Conservation (phyloP, 2,329 filamentous ascomycete genomes). For the Tolypocladium ophioglossoides region DNA sequence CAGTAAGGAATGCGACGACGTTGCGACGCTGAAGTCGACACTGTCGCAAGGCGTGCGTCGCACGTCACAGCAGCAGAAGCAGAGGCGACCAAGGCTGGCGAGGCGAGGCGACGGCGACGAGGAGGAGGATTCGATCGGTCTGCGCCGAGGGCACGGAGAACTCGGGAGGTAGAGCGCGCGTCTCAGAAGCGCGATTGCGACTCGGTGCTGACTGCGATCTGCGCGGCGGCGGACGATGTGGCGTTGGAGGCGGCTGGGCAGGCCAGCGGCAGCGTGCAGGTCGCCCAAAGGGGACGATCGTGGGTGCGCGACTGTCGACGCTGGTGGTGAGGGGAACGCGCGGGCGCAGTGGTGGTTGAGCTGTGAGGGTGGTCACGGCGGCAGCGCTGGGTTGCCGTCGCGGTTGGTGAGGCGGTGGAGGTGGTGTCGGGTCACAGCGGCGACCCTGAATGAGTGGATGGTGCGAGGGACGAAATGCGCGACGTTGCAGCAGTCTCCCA, state of each 20-base stretch:
- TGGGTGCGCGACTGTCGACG: neutral
- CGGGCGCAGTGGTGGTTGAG: neutral
- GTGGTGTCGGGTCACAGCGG: neutral
- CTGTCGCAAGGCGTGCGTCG: neutral
- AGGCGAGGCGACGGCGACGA: neutral
- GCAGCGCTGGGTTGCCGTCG: neutral
- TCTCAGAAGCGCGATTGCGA: neutral
- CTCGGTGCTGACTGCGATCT: neutral
- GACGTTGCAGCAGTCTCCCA: neutral
- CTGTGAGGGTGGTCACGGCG: neutral
- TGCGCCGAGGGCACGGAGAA: neutral
- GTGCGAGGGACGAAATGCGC: neutral
- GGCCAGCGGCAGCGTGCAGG: neutral
- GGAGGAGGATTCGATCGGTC: neutral
- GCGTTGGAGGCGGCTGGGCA: slow-evolving; percentile 1
- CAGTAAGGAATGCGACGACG: slow-evolving; percentile 1
- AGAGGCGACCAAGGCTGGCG: neutral
- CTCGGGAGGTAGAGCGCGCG: neutral
- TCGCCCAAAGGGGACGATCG: neutral
- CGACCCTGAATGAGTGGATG: neutral
- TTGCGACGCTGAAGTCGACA: neutral
- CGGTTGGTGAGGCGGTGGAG: neutral
- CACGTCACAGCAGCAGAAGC: neutral
- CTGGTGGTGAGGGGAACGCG: neutral
- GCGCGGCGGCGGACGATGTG: slow-evolving; percentile 1